Evolutionary conservation across 495 filamentous ascomycete species (phyloP), one percentile per base, ranked within the genome.

Genomic region (Astrocystis sublimbata): DNA sequence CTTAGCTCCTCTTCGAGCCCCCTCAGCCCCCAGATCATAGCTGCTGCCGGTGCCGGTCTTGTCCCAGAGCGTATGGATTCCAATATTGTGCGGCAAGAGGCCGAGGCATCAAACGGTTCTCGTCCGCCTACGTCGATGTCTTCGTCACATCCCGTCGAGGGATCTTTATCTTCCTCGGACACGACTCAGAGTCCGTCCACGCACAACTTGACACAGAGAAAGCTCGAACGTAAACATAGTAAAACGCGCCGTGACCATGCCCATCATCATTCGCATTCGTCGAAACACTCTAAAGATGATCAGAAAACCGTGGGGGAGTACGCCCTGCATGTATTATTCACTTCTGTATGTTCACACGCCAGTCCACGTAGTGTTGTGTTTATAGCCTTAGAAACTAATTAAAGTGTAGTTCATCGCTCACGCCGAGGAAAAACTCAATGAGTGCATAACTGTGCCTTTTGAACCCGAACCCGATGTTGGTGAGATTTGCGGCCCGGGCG

Each of bases 241-340:
- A 89, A 83, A 69, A 71, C 78, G 51, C 85, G 86, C 65, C 84
- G 88, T 57, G 89, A 90, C 50, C 87, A 90, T 70, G 79, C 84
- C 28, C 92, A 91, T 66, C 86, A 91, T 66, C 90, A 88, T 63
- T 92, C 92, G 10, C 90, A 93, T 70, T 96, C 92, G 30, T 90
- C 89, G 41, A 85, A 87, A 60, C 87, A 87, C 63, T 83, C 88
- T 69, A 80, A 82, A 68, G 83, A 86, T 33, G 90, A 96, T 67
- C 82, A 85, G 61, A 96, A 92, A 76, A 96, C 92, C 0, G 92
- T 96, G 51, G 93, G 92, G 47, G 94, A 98, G 79, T 97, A 96
- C 83, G 93, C 96, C 24, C 79, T 98, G 57, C 93, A 98, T 76
- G 93, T 97, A 68, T 79, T 98, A 33, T 97, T 98, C 76, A 97